These are phyloP conservation scores for Acacia pycnantha DNA, from an alignment of 331 rosid genomes.

Conservation along the genomic window DNA sequence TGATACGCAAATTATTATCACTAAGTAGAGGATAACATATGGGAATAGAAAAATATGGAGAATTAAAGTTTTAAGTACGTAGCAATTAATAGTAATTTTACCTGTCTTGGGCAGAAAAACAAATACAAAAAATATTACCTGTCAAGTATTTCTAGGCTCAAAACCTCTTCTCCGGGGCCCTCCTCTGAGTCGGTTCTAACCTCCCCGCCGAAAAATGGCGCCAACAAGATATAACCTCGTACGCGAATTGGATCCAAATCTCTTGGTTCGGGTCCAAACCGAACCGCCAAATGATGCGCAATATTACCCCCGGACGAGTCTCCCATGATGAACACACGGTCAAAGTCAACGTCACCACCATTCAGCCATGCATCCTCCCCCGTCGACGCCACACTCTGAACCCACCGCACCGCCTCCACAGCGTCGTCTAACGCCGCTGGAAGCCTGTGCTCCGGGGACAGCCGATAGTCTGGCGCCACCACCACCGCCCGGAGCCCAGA, in stretches of 20 bases:
- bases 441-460: conserved; percentile 73
- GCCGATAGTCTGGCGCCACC: conserved; percentile 66
- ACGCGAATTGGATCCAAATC: conserved; percentile 45
- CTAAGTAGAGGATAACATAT: not conserved
- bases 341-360: conserved; percentile 45
- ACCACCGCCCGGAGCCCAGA: conserved; percentile 46
- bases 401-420: conserved; percentile 63
- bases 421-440: conserved; percentile 81
- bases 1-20: not conserved
- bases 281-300: conserved; percentile 83
- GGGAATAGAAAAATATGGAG: not conserved
- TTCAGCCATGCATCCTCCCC: conserved; percentile 56
- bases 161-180: conserved; percentile 52
- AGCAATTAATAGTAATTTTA: not conserved
- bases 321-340: conserved; percentile 62
- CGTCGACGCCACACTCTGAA: conserved; percentile 40
- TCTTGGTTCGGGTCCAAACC: conserved; percentile 29
- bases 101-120: not conserved
- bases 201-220: conserved; percentile 94
- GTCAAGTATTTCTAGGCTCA: conserved; percentile 71
- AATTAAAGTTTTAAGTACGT: not conserved
- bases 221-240: conserved; percentile 63
- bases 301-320: conserved; percentile 93
- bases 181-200: conserved; percentile 76
- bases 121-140: conserved; percentile 41